Evolutionary conservation across 2,329 filamentous ascomycete species (phyloP).

Genomic region (Botrytis hyacinthi): DNA sequence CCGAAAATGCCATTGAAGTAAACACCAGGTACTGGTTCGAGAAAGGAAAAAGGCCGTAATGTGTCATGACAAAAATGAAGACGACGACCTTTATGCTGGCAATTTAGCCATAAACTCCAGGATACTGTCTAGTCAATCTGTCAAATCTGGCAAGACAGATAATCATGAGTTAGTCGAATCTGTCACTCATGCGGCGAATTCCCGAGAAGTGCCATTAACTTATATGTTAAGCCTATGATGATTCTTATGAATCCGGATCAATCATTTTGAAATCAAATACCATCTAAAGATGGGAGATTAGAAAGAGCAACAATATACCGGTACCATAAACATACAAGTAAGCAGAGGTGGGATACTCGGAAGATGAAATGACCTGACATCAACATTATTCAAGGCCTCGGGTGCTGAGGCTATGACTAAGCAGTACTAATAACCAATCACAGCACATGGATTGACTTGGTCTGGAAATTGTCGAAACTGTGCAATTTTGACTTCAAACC

Average conservation of each 20-base stretch:
- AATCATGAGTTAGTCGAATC: neutral
- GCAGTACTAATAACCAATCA: conserved; percentile 16
- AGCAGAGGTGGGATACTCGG: neutral
- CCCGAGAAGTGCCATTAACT: neutral
- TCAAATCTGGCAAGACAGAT: neutral
- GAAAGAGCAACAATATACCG: no score
- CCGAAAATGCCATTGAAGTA: neutral
- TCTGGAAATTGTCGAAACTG: conserved; percentile 18
- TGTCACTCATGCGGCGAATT: no score
- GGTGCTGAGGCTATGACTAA: conserved; percentile 12
- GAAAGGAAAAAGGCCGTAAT: neutral
- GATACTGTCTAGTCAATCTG: neutral
- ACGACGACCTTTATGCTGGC: neutral
- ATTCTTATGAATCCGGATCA: neutral
- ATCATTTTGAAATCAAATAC: neutral
- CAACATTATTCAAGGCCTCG: neutral
- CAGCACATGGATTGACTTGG: neutral
- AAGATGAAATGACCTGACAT: neutral
- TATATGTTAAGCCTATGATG: neutral
- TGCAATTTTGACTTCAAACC: conserved; percentile 20
- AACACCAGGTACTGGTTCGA: neutral
- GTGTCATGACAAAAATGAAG: neutral
- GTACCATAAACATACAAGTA: neutral
- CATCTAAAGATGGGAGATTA: neutral
- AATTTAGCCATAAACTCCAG: neutral